Evolutionary conservation across 306 rosid genomes (phyloP), one percentile per base, ranked within the genome.

Genomic region (Malus sylvestris): DNA sequence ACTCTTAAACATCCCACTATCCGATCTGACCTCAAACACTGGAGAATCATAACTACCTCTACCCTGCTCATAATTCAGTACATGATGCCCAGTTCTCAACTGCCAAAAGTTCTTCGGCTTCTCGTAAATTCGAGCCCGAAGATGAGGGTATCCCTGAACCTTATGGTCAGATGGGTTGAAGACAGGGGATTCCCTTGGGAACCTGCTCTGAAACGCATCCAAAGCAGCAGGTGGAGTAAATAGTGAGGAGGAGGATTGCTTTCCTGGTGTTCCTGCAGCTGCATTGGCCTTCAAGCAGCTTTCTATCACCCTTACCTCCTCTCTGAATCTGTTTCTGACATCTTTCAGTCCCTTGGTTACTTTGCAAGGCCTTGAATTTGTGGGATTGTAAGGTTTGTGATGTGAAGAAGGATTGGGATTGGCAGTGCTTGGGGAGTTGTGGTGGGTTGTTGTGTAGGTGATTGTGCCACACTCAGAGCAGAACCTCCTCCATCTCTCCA

Each of bases 281-380:
- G 88, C 85, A 30, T 73, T 95, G 57, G 80, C 71, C 58, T 73
- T 75, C 78, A 92, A 58, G 67, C 97, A 95, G 33, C 82, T 92
- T 81, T 95, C 93, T 46, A 92, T 95, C 81, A 95, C 98, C 81
- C 71, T 89, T 4, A 89, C 85, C 40, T 95, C 98, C 59, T 95
- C 96, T 83, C 83, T 88, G 44, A 95, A 80, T 66, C 85, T 88
- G 63, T 90, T 97, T 82, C 91, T 88, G 29, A 90, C 74, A 16
- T 87, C 89, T 70, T 69, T 85, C 38, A 90, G 72, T 4, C 86
- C 84, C 84, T 82, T 75, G 73, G 79, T 53, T 29, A 86, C 67
- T 80, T 82, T 89, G 61, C 69, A 68, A 29, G 94, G 81, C 70
- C 80, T 83, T 45, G 90, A 55, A 60, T 84, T 84, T 29, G 23